Conservation (phyloP, 805 yeast species). For the Ogataea zsoltii region DNA sequence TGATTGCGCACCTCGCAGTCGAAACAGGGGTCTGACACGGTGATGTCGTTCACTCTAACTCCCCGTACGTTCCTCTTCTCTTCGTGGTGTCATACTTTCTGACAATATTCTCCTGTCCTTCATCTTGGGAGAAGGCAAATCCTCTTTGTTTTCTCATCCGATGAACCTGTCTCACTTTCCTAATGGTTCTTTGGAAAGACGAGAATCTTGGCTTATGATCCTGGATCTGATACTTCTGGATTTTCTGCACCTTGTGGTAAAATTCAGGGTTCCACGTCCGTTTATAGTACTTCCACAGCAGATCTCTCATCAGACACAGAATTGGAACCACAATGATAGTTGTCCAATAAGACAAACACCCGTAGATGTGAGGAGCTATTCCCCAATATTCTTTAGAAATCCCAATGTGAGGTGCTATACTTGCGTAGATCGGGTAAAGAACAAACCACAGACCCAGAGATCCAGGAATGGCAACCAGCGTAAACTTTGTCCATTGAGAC, state of each 20-base stretch:
- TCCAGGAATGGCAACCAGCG: conserved; percentile 92
- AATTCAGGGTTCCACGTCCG: conserved; percentile 90
- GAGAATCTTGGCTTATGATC: conserved; percentile 96
- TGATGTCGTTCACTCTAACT: conserved; percentile 29
- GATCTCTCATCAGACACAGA: conserved; percentile 81
- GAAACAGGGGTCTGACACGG: no score
- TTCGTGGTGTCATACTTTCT: conserved; percentile 95
- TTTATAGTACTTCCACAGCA: conserved; percentile 91
- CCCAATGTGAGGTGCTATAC: conserved; percentile 77
- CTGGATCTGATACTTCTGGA: conserved; percentile 91
- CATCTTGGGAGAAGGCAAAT: conserved; percentile 95
- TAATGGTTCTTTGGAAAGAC: conserved; percentile 93
- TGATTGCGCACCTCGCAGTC: no score
- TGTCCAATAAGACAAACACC: conserved; percentile 83
- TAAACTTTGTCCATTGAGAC: conserved; percentile 92
- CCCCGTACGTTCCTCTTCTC: conserved; percentile 42
- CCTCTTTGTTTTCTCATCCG: conserved; percentile 98
- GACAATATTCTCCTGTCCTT: conserved; percentile 87
- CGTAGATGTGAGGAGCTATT: conserved; percentile 70
- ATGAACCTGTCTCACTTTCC: conserved; percentile 97
- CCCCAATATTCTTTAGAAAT: conserved; percentile 88
- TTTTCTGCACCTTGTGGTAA: conserved; percentile 94
- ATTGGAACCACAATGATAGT: conserved; percentile 71
- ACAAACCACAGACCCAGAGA: conserved; percentile 81
- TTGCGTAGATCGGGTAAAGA: conserved; percentile 84